Conservation (phyloP, 1,284 basidiomycete species). For the Rhizoctonia solani region DNA sequence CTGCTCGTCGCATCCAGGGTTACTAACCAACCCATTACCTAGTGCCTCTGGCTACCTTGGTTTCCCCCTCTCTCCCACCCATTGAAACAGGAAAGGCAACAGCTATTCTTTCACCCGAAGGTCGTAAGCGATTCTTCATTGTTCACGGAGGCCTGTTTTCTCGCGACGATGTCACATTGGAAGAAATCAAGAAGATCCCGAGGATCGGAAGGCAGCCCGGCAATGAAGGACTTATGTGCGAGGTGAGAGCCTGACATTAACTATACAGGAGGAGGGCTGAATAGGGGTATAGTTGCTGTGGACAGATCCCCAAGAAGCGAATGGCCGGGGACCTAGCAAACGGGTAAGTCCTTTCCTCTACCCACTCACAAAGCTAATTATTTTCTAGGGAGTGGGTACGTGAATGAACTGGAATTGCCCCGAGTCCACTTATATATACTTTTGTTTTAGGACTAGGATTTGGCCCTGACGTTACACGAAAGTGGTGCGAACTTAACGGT, state of each 20-base stretch:
- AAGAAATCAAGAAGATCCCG: conserved; percentile 87
- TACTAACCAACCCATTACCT: conserved; percentile 15
- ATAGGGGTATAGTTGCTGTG: conserved; percentile 62
- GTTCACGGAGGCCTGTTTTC: conserved; percentile 97
- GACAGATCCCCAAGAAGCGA: conserved; percentile 92
- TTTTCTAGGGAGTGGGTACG: conserved; percentile 27
- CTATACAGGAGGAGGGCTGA: neutral
- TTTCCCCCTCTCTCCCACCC: conserved; percentile 51
- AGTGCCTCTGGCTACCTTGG: conserved; percentile 91
- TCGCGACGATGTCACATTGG: conserved; percentile 89
- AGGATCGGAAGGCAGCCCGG: conserved; percentile 91
- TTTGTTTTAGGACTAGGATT: conserved; percentile 74
- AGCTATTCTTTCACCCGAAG: conserved; percentile 80
- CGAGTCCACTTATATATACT: conserved; percentile 22
- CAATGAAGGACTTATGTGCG: conserved; percentile 93
- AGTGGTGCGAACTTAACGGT: conserved; percentile 87
- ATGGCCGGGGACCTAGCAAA: conserved; percentile 96
- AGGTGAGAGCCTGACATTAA: conserved; percentile 42
- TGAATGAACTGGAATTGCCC: neutral
- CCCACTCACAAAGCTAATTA: conserved; percentile 11
- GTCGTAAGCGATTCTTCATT: conserved; percentile 89
- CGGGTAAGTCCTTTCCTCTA: conserved; percentile 60
- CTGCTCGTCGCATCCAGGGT: neutral
- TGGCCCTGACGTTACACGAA: conserved; percentile 88
- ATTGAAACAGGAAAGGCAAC: conserved; percentile 48